phyloP scores from a whole-genome alignment of 2,329 filamentous ascomycete genomes.

The Rhynchosporium graminicola region DNA sequence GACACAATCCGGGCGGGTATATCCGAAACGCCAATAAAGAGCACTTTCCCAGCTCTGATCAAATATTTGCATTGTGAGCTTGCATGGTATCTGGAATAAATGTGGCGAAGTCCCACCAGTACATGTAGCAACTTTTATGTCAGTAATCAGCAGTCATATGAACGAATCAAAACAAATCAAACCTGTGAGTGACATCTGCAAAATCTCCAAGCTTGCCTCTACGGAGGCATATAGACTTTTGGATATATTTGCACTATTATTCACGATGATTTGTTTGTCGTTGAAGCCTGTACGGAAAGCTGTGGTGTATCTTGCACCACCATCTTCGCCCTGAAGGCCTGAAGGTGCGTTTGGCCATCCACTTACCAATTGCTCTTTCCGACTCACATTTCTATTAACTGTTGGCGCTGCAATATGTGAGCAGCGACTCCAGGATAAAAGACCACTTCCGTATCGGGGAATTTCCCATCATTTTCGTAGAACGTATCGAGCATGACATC shows the following conservation, averaged over 20 bases:
- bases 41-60: slow-evolving; percentile 59
- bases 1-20: slow-evolving; percentile 68
- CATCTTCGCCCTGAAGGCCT: slow-evolving; percentile 50
- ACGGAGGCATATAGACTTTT: slow-evolving; percentile 18
- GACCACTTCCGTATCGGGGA: slow-evolving; percentile 51
- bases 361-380: slow-evolving; percentile 58
- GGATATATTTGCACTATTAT: slow-evolving; percentile 19
- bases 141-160: not conserved
- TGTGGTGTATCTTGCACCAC: slow-evolving; percentile 53
- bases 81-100: slow-evolving; percentile 67
- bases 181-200: slow-evolving; percentile 17
- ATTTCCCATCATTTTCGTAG: slow-evolving; percentile 59
- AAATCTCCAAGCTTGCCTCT: slow-evolving; percentile 18
- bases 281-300: slow-evolving; percentile 36
- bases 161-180: slow-evolving; percentile 12
- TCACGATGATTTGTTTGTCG: slow-evolving; percentile 18
- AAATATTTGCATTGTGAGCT: slow-evolving; percentile 54
- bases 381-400: slow-evolving; percentile 60
- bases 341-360: slow-evolving; percentile 46
- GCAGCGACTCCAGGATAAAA: slow-evolving; percentile 39
- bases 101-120: slow-evolving; percentile 54
- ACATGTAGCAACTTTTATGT: slow-evolving; percentile 17
- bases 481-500: slow-evolving; percentile 58
- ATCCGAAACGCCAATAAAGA: slow-evolving; percentile 66
- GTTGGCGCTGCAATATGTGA: slow-evolving; percentile 39